Evolutionary conservation across 2,329 filamentous ascomycete genomes (phyloP).

Genomic region (Pestalotiopsis sp.): DNA sequence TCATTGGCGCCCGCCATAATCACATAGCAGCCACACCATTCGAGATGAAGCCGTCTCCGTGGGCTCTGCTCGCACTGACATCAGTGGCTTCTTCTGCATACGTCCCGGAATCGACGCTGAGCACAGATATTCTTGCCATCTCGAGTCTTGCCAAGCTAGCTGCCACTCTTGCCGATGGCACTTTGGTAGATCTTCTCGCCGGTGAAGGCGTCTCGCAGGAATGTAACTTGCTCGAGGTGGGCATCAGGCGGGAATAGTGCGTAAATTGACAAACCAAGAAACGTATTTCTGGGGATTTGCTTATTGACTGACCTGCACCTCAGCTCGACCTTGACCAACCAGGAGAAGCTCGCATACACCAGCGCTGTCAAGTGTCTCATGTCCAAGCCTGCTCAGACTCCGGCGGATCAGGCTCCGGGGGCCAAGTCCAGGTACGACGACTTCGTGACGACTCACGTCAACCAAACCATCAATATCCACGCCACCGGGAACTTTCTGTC

Average conservation of each 20-base stretch:
- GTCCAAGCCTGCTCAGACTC: slow-evolving; percentile 9
- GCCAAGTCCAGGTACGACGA: slow-evolving; percentile 14
- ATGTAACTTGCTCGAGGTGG: slow-evolving; percentile 10
- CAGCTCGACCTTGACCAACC: slow-evolving; percentile 11
- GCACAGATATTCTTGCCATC: slow-evolving; percentile 14
- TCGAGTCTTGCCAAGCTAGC: slow-evolving; percentile 12
- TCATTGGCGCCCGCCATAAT: not conserved
- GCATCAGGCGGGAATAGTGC: slow-evolving; percentile 17
- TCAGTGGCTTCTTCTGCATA: slow-evolving; percentile 4
- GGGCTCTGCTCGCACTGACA: slow-evolving; percentile 1
- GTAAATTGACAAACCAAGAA: not conserved
- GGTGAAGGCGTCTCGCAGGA: slow-evolving; percentile 9
- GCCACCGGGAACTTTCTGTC: slow-evolving; percentile 24
- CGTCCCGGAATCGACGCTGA: slow-evolving; percentile 14
- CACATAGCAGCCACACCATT: not conserved
- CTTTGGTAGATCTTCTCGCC: slow-evolving; percentile 6
- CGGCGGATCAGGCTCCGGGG: slow-evolving; percentile 5
- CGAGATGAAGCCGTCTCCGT: slow-evolving; percentile 4
- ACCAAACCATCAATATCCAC: slow-evolving; percentile 37
- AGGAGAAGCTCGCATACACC: slow-evolving; percentile 18
- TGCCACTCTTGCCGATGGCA: slow-evolving; percentile 2
- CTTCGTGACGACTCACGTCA: slow-evolving; percentile 37
- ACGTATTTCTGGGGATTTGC: not conserved
- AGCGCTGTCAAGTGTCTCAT: slow-evolving; percentile 11
- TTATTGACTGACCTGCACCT: not conserved